Percentiles rank a stretch among this genome's conserved stretches.
Evolutionary conservation across 805 yeast species (phyloP).

Genomic region (Candida germanica): DNA sequence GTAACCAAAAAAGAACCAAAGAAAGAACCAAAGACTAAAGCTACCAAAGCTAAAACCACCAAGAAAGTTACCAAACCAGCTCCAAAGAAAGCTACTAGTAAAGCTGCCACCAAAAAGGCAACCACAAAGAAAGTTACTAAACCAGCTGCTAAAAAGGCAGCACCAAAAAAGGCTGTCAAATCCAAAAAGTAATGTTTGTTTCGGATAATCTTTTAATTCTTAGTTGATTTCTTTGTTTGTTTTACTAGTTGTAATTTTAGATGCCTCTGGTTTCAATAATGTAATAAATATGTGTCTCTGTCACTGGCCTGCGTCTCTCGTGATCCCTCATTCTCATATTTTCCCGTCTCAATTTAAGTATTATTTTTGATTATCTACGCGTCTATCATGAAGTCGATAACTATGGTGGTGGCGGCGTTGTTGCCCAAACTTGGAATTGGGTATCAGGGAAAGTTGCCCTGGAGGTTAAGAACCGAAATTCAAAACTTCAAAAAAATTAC

Average conservation of each 20-base stretch:
- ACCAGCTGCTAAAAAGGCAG: constrained; percentile 11
- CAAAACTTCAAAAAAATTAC: constrained; percentile 80
- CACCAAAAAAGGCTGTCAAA: constrained; percentile 2
- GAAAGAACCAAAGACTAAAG: constrained; percentile 8
- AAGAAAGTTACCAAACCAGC: constrained; percentile 1
- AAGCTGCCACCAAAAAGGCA: neutral
- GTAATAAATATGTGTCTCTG: too few relatives aligned
- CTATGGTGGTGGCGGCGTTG: constrained; percentile 80
- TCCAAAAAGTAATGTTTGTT: neutral
- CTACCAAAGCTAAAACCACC: constrained; percentile 15
- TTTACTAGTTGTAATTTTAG: too few relatives aligned
- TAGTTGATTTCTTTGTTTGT: too few relatives aligned
- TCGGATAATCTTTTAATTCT: too few relatives aligned
- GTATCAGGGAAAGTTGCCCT: constrained; percentile 73
- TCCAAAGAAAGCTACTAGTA: neutral
- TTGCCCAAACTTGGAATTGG: constrained; percentile 85
- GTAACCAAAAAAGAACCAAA: constrained; percentile 19
- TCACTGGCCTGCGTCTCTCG: too few relatives aligned
- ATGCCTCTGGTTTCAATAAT: too few relatives aligned
- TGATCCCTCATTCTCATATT: too few relatives aligned
- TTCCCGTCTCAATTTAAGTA: too few relatives aligned
- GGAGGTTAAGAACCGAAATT: constrained; percentile 85
- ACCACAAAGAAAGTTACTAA: constrained; percentile 5
- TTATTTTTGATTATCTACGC: too few relatives aligned
- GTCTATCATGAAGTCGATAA: constrained; percentile 17